A percentile compares a stretch with the other conserved stretches of the same genome.
Conservation (phyloP, 257 asterid species). For the Eustoma russellianum region DNA sequence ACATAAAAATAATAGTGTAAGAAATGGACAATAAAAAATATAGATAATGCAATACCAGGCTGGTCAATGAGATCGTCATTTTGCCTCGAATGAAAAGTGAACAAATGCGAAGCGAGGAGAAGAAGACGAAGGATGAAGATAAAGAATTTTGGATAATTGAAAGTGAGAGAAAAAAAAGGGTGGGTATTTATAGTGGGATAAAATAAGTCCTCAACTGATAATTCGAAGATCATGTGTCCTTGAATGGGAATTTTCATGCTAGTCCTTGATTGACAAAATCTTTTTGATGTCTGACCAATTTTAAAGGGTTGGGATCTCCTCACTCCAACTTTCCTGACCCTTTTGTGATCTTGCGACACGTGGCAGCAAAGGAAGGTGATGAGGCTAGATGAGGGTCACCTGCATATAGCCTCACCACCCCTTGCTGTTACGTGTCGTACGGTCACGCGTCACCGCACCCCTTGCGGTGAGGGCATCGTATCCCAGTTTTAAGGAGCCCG, state of each 20-base stretch:
- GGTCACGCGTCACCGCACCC: too few relatives aligned
- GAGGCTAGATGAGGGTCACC: too few relatives aligned
- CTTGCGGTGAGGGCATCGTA: too few relatives aligned
- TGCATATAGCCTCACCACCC: too few relatives aligned
- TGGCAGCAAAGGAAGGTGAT: too few relatives aligned
- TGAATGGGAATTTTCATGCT: conserved; percentile 11
- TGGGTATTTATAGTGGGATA: conserved; percentile 34
- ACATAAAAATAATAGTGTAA: not conserved
- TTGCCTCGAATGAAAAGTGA: not conserved
- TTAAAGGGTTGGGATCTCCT: too few relatives aligned
- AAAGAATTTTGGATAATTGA: not conserved
- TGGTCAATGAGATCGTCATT: conserved; percentile 58
- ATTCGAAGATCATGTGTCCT: conserved; percentile 30
- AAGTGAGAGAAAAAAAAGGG: not conserved
- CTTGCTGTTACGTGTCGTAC: too few relatives aligned
- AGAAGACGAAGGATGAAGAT: not conserved
- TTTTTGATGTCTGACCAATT: conserved; percentile 1
- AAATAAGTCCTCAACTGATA: conserved; percentile 39
- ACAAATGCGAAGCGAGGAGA: not conserved
- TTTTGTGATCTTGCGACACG: too few relatives aligned
- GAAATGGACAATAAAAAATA: not conserved
- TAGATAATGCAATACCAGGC: conserved; percentile 27
- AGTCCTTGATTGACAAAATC: conserved; percentile 4
- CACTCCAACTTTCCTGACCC: too few relatives aligned
- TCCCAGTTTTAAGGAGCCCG: too few relatives aligned